Base-by-base conservation (phyloP, 148 eudicot genomes). In the Fagopyrum tataricum region DNA sequence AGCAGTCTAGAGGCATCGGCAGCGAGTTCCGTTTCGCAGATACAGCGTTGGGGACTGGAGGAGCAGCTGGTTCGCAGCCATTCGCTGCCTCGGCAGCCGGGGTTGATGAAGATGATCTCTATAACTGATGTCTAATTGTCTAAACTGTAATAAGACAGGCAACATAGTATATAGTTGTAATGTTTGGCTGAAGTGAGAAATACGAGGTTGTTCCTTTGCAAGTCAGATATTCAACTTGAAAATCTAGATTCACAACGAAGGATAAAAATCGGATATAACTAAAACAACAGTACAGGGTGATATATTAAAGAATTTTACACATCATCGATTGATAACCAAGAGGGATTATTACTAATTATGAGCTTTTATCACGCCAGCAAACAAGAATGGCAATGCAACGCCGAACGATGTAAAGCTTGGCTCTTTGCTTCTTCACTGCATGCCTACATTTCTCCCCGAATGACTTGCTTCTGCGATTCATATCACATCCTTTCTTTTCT, bases 1-100 rank as follows among this genome's bases (percentile, higher is more conserved):
- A 91, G 82, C 97, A 91, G 73, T 91, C 97, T 0, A 76, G 97
- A 80, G 97, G 97, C 15, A 85, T 91, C 37, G 97, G 97, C 7
- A 49, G 87, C 21, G 93, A 89, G 43, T 91, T 91, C 84, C 82
- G 88, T n/a, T 91, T 91, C 12, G 15, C 90, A 4, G 87, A 79
- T 7, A 82, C 77, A 78, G 84, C 7, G 39, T 85, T 24, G 72
- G 82, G 37, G 37, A 31, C 37, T 2, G 82, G 79, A 2, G 73
- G 26, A 9, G 62, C 91, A 0, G 87, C 78, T 0, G 74, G 56
- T 6, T 59, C 91, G 0, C 90, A 91, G 51, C 93, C 91, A 24
- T 91, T 85, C 78, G 81, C 93, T 7, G 76, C 91, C 37, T 67
- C 97, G 13, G 89, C 91, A 56, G 96, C 84, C 72, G 92, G 76